Percentiles rank a stretch among this genome's conserved stretches.
phyloP scores from a whole-genome alignment of 129 eudicot genomes.

The Ambrosia trifida region DNA sequence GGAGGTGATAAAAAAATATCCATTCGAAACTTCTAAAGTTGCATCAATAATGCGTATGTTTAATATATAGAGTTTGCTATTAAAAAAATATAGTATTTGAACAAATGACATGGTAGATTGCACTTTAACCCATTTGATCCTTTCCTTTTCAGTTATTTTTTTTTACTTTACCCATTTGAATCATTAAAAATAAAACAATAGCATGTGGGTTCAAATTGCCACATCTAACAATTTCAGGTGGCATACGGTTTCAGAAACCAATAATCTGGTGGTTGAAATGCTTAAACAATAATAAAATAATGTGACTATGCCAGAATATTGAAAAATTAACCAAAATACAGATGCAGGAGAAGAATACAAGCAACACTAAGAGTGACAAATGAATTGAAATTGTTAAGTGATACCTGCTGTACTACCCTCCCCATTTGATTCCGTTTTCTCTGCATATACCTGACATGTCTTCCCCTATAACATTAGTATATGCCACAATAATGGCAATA shows the following conservation, averaged over 20 bases:
- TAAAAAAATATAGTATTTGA: no score
- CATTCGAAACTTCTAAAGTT: not conserved
- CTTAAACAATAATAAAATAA: not conserved
- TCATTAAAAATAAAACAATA: no score
- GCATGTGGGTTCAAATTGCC: not conserved
- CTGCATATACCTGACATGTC: conserved; percentile 50
- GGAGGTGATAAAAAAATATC: not conserved
- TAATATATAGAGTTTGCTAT: no score
- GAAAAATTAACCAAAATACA: not conserved
- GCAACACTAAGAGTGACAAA: conserved; percentile 12
- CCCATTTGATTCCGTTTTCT: conserved; percentile 36
- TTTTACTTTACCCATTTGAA: not conserved
- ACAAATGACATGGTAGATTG: not conserved
- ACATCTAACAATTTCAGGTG: conserved; percentile 7
- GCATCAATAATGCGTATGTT: not conserved
- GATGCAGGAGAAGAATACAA: not conserved
- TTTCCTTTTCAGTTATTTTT: not conserved
- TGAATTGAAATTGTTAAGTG: not conserved
- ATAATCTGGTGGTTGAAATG: conserved; percentile 12
- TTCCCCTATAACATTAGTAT: conserved; percentile 29
- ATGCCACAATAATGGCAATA: conserved; percentile 25
- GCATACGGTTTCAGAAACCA: not conserved
- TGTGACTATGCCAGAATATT: not conserved
- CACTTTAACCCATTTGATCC: not conserved
- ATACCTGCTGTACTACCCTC: conserved; percentile 54